Percentiles rank a stretch among this genome's conserved stretches.
These are phyloP conservation scores for Suillus placidus DNA, from an alignment of 768 basidiomycete genomes.

Conservation along the genomic window DNA sequence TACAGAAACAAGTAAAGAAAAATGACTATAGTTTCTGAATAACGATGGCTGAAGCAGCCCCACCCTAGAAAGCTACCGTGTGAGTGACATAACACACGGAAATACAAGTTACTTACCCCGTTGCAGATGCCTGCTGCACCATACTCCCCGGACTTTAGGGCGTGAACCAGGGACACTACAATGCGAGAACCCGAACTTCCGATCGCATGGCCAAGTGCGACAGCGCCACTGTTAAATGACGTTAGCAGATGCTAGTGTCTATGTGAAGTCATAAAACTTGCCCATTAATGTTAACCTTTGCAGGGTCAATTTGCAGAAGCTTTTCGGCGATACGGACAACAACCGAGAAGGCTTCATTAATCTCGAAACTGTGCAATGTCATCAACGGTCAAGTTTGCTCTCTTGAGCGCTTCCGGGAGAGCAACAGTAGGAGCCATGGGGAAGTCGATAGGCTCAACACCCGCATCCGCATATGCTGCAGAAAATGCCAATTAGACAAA, in stretches of 20 bases:
- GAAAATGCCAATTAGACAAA: neutral
- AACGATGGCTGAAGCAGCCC: constrained; percentile 89
- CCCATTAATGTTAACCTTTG: constrained; percentile 92
- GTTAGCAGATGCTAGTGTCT: constrained; percentile 18
- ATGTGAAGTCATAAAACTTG: constrained; percentile 37
- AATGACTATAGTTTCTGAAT: constrained; percentile 76
- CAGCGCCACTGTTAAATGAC: constrained; percentile 74
- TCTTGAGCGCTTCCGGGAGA: constrained; percentile 83
- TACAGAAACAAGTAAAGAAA: constrained; percentile 13
- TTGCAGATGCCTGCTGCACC: constrained; percentile 98
- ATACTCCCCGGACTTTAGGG: constrained; percentile 90
- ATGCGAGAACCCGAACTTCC: constrained; percentile 96
- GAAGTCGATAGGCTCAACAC: constrained; percentile 97
- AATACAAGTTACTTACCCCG: constrained; percentile 61
- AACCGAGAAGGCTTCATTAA: constrained; percentile 98
- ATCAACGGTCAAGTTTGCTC: constrained; percentile 76
- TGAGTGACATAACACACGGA: constrained; percentile 18
- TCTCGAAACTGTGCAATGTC: constrained; percentile 93
- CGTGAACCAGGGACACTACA: constrained; percentile 88
- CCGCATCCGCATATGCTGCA: constrained; percentile 93
- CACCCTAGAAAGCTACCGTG: constrained; percentile 57
- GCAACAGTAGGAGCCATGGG: constrained; percentile 93
- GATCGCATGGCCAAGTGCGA: constrained; percentile 94
- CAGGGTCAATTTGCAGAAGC: constrained; percentile 77
- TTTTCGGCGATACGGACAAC: constrained; percentile 92